Evolutionary conservation across 768 basidiomycete genomes (phyloP), one percentile per base, ranked within the genome.

Genomic region (Trametes cubensis): DNA sequence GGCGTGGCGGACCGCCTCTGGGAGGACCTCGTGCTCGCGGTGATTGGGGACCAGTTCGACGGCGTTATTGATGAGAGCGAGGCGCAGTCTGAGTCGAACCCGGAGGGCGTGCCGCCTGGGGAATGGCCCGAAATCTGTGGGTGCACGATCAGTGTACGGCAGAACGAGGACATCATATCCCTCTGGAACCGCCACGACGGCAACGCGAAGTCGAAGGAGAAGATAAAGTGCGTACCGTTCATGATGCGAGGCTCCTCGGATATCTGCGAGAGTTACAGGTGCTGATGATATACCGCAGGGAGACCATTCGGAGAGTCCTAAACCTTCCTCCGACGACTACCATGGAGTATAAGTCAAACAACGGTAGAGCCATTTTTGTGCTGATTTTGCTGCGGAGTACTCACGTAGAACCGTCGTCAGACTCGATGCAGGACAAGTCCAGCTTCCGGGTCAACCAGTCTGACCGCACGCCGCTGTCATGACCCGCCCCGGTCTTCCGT

Each of bases 341-440:
- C 63, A 91, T 96, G 86, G 95, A 98, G 73, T 98, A 97, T 75
- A 95, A 96, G 73, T 90, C 93, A 11, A 96, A 96, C 75, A 94
- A 90, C 63, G 92, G 92, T 89, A 60, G 45, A 82, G 53, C 15
- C 28, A 60, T 18, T 23, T 57, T 4, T 51, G 41, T 21, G 28
- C 30, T 21, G 25, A 4, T 11, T 5, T 26, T 28, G 26, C 30
- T 47, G 17, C 28, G 18, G 39, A 28, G 38, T 41, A 60, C 61
- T 17, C 55, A 53, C 45, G 17, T 58, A 34, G 26, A 14, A 26
- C 6, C 4, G 13, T 17, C 38, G 23, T 14, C 68, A 94, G 92
- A 94, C 75, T 94, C 92, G 50, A 89, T 94, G 84, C 90, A 90
- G 68, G 92, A 93, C 77, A 90, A 86, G 68, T 92, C 90, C 38